Conservation (phyloP, 2,329 filamentous ascomycete species). For the Hymenoscyphus fraxineus region DNA sequence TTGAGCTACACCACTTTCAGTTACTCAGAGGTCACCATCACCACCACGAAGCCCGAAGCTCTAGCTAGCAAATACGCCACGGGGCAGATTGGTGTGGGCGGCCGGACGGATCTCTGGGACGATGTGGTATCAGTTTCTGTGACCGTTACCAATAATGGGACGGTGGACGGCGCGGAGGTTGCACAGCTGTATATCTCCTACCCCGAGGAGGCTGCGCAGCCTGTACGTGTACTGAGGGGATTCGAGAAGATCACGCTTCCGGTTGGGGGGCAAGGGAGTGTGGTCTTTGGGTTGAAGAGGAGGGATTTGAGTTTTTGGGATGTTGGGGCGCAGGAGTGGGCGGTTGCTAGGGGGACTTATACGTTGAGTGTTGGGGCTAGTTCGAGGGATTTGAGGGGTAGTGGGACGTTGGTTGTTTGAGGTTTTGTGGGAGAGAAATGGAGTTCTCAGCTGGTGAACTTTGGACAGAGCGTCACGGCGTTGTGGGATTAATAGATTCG, state of each 20-base stretch:
- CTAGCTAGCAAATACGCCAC: constrained; percentile 43
- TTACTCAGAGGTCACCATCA: constrained; percentile 42
- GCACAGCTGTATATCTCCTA: constrained; percentile 56
- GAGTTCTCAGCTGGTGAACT: neutral
- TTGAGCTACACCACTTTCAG: constrained; percentile 54
- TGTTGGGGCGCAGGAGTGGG: constrained; percentile 61
- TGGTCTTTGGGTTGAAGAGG: constrained; percentile 52
- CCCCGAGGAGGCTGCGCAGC: constrained; percentile 58
- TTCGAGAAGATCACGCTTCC: constrained; percentile 64
- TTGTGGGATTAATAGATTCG: neutral
- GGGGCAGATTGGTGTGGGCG: constrained; percentile 55
- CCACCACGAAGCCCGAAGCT: constrained; percentile 41
- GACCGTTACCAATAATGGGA: constrained; percentile 47
- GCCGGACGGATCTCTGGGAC: constrained; percentile 53
- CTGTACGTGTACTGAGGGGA: constrained; percentile 55
- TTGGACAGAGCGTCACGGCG: too few relatives aligned
- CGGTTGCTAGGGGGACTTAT: constrained; percentile 50
- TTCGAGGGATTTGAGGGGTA: constrained; percentile 37
- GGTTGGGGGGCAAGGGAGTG: constrained; percentile 42
- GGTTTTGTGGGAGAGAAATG: neutral
- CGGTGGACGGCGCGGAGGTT: constrained; percentile 28
- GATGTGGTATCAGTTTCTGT: constrained; percentile 45
- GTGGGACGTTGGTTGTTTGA: neutral
- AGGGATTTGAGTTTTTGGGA: constrained; percentile 64
- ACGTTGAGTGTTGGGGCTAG: constrained; percentile 49